Evolutionary conservation across 257 asterid genomes (phyloP), one percentile per base, ranked within the genome.

Genomic region (Solanum corneliomulleri): DNA sequence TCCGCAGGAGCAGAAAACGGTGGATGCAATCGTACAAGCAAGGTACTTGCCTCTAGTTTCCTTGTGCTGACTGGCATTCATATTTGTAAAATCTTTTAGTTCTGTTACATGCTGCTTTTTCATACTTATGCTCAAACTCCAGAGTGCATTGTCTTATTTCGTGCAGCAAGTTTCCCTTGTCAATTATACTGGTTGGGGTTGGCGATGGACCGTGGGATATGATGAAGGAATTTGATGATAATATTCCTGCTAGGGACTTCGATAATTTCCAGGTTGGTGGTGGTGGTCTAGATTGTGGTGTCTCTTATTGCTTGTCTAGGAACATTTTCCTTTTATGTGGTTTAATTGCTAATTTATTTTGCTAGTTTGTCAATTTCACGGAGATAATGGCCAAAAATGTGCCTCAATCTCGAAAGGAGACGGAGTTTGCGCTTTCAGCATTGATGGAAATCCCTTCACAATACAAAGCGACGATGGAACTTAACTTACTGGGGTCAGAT

Each of bases 141-240:
- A 9, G 69, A 5, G 45, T 29, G 85, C 85, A 81, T 49, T 49
- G 44, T 80, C 84, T 33, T 74, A 77, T 86, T 47, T 49, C 86
- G 68, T 88, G 89, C 96, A 97, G 99, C 96, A 95, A 95, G 92
- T 91, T 93, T 82, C 99, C 99, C 69, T 90, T 97, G 85, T 96
- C 99, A 62, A 97, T 97, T 87, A 87, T 97, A 68, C 91, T 97
- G 88, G 99, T 97, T 49, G 99, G 99, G 78, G 99, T 97, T 86
- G 99, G 99, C 85, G 99, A 97, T 92, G 99, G 99, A 82, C 99
- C 99, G 10, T 97, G 99, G 99, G 99, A 96, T 88, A 96, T 92
- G 96, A 96, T 97, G 99, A 93, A 89, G 92, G 98, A 97, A 87
- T 97, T 97, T 78, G 99, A 97, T 78, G 99, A 97, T 90, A 95